Base-by-base conservation (phyloP, 306 rosid genomes). In the Pyrus betulifolia region DNA sequence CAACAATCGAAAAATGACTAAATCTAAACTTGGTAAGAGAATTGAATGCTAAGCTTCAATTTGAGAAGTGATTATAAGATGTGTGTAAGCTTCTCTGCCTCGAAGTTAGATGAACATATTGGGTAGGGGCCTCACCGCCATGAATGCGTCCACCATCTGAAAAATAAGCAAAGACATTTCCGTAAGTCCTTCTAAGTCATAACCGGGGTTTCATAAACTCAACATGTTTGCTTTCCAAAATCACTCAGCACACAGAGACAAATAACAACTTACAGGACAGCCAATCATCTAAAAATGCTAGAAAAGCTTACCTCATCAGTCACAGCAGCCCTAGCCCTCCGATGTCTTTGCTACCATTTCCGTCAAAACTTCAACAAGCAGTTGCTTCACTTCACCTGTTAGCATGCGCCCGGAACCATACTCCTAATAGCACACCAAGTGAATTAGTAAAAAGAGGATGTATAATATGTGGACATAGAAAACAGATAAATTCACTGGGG, bases 81-180 rank as follows among this genome's bases (percentile, higher is more conserved):
- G 38, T 27, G 11, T 60, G 33, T 60, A 61, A 61, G 30, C 8
- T 25, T 13, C 23, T 60, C 46, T 8, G 74, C 58, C 2, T 21
- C 27, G 6, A 42, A 81, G 82, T 83, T 78, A 89, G 71, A 74
- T 84, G 78, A 92, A 92, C 96, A 92, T 89, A 76, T 83, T 84
- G 19, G 96, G 92, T 64, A 93, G 92, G 49, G 96, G 97, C 79
- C 97, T 87, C 31, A 91, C 86, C 1, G 97, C 93, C 98, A 93
- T 93, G 72, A 91, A 91, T 40, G 97, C 98, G 74, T 91, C 97
- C 74, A 93, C 98, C 97, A 91, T 89, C 97, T 91, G 93, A 30
- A 75, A 28, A 23, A 80, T 40, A 35, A 6, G 61, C 25, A 35
- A 51, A 49, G 38, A 57, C 23, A 21, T 8, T 35, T 23, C 33